phyloP scores from a whole-genome alignment of 495 filamentous ascomycete species.

The Annulohypoxylon nitens region DNA sequence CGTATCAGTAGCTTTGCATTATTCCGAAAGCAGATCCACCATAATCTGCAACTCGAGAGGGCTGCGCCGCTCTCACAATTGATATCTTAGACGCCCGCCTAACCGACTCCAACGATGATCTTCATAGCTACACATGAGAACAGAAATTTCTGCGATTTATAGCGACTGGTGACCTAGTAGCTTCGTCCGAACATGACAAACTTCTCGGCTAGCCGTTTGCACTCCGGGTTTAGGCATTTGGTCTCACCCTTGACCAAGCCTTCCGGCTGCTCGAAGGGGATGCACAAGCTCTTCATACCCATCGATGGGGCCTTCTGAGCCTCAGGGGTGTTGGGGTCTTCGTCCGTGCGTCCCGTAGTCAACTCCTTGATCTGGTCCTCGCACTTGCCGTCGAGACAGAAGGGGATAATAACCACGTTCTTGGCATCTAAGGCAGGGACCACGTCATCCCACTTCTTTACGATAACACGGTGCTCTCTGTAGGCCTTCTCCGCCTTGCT shows the following conservation, averaged over 20 bases:
- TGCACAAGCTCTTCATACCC: conserved; percentile 97
- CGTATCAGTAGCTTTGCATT: conserved; percentile 6
- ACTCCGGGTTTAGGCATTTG: conserved; percentile 91
- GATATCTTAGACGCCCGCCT: conserved; percentile 34
- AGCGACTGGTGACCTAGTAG: conserved; percentile 55
- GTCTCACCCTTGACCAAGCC: conserved; percentile 82
- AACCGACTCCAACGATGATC: conserved; percentile 29
- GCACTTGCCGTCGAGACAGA: conserved; percentile 83
- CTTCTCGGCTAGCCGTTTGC: conserved; percentile 75
- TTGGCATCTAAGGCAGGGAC: conserved; percentile 87
- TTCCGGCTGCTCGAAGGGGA: conserved; percentile 95
- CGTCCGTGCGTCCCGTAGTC: conserved; percentile 78
- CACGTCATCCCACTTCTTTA: conserved; percentile 92
- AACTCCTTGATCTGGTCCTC: conserved; percentile 95
- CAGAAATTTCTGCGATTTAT: conserved; percentile 1
- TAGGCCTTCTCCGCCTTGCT: conserved; percentile 82
- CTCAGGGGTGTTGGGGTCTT: conserved; percentile 71
- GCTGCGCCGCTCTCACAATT: conserved; percentile 20
- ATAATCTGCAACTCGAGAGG: conserved; percentile 16
- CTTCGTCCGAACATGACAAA: conserved; percentile 90
- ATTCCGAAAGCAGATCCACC: conserved; percentile 27
- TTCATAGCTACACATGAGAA: conserved; percentile 23
- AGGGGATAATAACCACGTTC: conserved; percentile 90
- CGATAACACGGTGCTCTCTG: conserved; percentile 78
- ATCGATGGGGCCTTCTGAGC: conserved; percentile 88